Evolutionary conservation across 2,329 filamentous ascomycete species (phyloP), one percentile per base, ranked within the genome.

Genomic region (Escovopsis sp.): DNA sequence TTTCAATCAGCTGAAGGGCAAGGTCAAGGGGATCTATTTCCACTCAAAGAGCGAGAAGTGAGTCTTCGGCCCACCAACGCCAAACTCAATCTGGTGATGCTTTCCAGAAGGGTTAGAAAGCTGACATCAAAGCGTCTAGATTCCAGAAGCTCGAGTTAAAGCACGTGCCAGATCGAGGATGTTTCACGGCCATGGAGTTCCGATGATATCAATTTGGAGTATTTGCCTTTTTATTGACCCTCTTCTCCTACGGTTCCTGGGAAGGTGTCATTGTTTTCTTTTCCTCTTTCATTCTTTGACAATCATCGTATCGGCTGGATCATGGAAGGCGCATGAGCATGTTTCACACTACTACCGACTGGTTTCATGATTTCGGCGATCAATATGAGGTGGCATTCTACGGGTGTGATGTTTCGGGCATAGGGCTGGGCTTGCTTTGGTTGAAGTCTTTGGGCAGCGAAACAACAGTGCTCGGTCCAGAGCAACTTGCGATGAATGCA

Each of bases 11-110:
- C 68, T 86, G 39, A 75, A 80, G 49, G 91, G 89, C 7, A 80
- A 75, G 49, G 83, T 98, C 35, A 88, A 79, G 56, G 91, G 91
- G 15, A 94, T 96, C 45, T 98, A 98, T 64, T 98, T 94, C 60
- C 91, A 98, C 65, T 84, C 85, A 11, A 94, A 94, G 67, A 96
- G 88, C 65, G 89, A 96, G 67, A 94, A 89, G 85, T 95, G 64
- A 65, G 83, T 74, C 18, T 28, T 39, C 33, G 26, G 30, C 23
- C 23, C 23, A 6, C 23, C 6, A 23, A 23, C 23, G 23, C 23
- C 23, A 23, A 23, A 23, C 23, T 23, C 4, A 23, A 23, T 23
- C 23, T 23, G 23, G 23, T 30, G 8, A 4, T 32, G 5, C 4
- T 19, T 32, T 23, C 33, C 33, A 15, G 15, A 34, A 34, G 33